A percentile compares a stretch with the other conserved stretches of the same genome.
Evolutionary conservation across 176 grass and related monocot species (phyloP).

Genomic region (Paspalum vaginatum): DNA sequence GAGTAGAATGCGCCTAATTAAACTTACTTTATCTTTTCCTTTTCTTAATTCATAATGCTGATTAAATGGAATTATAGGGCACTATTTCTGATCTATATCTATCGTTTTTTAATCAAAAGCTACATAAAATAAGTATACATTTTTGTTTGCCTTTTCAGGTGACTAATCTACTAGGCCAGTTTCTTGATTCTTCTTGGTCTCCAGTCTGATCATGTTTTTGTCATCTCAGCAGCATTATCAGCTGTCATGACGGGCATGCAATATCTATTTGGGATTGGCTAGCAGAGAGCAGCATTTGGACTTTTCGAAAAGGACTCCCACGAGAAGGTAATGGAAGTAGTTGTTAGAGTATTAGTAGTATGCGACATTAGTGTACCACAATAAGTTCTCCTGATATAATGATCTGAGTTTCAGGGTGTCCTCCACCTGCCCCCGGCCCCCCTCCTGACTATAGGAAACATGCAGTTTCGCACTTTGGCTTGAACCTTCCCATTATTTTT

Average conservation of each 20-base stretch:
- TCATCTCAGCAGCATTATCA: constrained; percentile 6
- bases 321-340: constrained; percentile 16
- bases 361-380: background rate
- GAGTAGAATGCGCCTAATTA: background rate
- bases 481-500: no score
- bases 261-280: constrained; percentile 19
- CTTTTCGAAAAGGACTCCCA: background rate
- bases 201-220: constrained; percentile 47
- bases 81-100: background rate
- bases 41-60: background rate
- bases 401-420: constrained; percentile 4
- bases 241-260: background rate
- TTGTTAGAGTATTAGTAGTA: background rate
- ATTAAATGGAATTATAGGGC: constrained; percentile 21
- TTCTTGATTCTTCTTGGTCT: constrained; percentile 71
- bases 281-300: constrained; percentile 6
- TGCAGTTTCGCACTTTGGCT: no score
- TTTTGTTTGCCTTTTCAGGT: constrained; percentile 61
- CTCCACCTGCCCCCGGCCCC: no score
- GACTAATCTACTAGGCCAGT: constrained; percentile 71
- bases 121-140: constrained; percentile 13
- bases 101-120: constrained; percentile 10
- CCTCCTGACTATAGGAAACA: background rate
- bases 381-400: background rate
- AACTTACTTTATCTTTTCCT: background rate